Percentiles rank a stretch among this genome's conserved stretches.
Evolutionary conservation across 441 rosid species (phyloP).

Genomic region (Brassica balearica): DNA sequence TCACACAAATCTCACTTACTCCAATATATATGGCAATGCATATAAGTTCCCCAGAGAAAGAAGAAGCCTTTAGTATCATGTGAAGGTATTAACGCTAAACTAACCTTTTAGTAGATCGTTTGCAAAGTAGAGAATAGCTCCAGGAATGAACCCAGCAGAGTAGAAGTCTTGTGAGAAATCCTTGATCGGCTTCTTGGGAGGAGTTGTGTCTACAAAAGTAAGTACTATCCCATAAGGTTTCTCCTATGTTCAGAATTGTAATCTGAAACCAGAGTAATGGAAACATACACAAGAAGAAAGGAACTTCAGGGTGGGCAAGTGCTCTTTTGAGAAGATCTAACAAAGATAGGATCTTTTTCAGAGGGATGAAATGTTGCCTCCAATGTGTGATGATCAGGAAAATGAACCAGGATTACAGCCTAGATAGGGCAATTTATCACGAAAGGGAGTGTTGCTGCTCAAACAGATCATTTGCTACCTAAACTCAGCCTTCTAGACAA

Average conservation of each 20-base stretch:
- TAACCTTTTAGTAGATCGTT: slow-evolving; percentile 71
- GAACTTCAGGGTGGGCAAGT: slow-evolving; percentile 66
- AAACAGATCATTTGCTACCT: background rate
- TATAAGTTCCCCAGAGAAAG: slow-evolving; percentile 11
- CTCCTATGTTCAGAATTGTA: background rate
- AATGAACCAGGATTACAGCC: slow-evolving; percentile 80
- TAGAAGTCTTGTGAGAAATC: slow-evolving; percentile 80
- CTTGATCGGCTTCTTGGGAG: slow-evolving; percentile 84
- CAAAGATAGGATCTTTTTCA: slow-evolving; percentile 72
- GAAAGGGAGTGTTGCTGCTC: background rate
- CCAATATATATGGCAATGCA: slow-evolving; percentile 17
- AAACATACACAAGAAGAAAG: slow-evolving; percentile 79
- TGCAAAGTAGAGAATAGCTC: slow-evolving; percentile 89
- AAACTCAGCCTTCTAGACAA: slow-evolving; percentile 20
- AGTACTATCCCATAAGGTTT: background rate
- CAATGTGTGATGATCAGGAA: slow-evolving; percentile 79
- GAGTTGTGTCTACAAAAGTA: slow-evolving; percentile 72
- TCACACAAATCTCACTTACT: background rate
- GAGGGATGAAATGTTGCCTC: slow-evolving; percentile 81
- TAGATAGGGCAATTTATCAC: slow-evolving; percentile 28
- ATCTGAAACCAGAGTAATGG: slow-evolving; percentile 7
- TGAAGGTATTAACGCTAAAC: slow-evolving; percentile 31
- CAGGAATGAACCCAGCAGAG: slow-evolving; percentile 87
- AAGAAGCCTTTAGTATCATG: background rate
- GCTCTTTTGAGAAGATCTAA: slow-evolving; percentile 71